These are phyloP conservation scores for Tricholoma sp. DNA, from an alignment of 768 basidiomycete genomes.

Conservation along the genomic window DNA sequence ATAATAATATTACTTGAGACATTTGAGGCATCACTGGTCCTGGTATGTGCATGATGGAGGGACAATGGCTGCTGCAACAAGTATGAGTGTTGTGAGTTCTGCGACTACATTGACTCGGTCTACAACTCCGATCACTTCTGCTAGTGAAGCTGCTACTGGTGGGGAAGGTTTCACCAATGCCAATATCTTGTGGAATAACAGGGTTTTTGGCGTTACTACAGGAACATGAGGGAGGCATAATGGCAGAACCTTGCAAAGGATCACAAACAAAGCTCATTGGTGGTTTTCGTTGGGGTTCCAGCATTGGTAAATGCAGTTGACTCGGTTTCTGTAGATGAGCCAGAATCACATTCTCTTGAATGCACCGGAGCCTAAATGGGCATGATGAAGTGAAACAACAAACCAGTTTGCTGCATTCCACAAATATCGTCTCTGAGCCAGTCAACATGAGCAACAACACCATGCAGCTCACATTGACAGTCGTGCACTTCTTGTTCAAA, in stretches of 20 bases:
- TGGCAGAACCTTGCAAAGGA: background rate
- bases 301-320: constrained; percentile 16
- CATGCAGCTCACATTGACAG: constrained; percentile 67
- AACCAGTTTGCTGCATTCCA: constrained; percentile 32
- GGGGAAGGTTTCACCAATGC: background rate
- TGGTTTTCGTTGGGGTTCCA: background rate
- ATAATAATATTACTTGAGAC: background rate
- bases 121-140: constrained; percentile 2
- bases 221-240: constrained; percentile 12
- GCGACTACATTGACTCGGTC: background rate
- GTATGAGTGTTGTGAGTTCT: constrained; percentile 15
- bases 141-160: background rate
- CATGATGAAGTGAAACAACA: constrained; percentile 5
- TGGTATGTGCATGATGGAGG: background rate
- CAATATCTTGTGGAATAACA: constrained; percentile 8
- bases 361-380: constrained; percentile 3
- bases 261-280: constrained; percentile 1
- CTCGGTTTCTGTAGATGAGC: constrained; percentile 7
- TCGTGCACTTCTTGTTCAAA: constrained; percentile 72
- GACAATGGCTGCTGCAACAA: constrained; percentile 7
- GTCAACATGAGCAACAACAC: constrained; percentile 57
- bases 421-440: constrained; percentile 39
- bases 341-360: constrained; percentile 10
- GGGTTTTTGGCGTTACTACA: constrained; percentile 3
- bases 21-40: background rate